A percentile compares a stretch with the other conserved stretches of the same genome.
Conservation (phyloP, 1,284 basidiomycete species). For the Papiliotrema flavescens region DNA sequence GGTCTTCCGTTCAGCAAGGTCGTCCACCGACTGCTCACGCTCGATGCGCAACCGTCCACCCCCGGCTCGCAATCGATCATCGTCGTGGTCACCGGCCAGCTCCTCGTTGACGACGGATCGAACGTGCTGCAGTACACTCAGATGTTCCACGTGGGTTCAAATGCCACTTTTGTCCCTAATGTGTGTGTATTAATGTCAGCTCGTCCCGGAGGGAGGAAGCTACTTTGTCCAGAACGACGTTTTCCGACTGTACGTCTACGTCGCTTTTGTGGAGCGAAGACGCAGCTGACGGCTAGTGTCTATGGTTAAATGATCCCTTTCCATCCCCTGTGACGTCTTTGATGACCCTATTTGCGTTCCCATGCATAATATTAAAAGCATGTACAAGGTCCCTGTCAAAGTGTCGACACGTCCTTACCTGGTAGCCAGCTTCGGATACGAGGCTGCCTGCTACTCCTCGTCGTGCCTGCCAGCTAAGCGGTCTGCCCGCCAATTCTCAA, state of each 20-base stretch:
- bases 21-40: slow-evolving; percentile 74
- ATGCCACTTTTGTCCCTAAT: neutral
- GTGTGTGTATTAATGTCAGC: neutral
- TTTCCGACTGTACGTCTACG: slow-evolving; percentile 64
- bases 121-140: slow-evolving; percentile 87
- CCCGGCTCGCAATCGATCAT: slow-evolving; percentile 62
- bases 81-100: slow-evolving; percentile 82
- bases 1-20: slow-evolving; percentile 76
- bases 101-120: slow-evolving; percentile 72
- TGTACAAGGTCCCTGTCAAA: neutral
- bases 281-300: slow-evolving; percentile 13
- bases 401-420: neutral
- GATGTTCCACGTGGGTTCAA: slow-evolving; percentile 65
- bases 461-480: slow-evolving; percentile 30
- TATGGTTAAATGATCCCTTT: slow-evolving; percentile 20
- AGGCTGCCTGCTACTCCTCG: slow-evolving; percentile 7
- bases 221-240: slow-evolving; percentile 92
- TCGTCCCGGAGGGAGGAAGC: slow-evolving; percentile 60
- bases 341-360: neutral
- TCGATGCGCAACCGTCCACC: slow-evolving; percentile 85
- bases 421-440: no score
- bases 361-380: neutral
- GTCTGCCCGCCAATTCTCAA: slow-evolving; percentile 68
- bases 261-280: neutral
- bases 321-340: neutral